Evolutionary conservation across 495 filamentous ascomycete genomes (phyloP).

Genomic region (Corynascus novoguineensis): DNA sequence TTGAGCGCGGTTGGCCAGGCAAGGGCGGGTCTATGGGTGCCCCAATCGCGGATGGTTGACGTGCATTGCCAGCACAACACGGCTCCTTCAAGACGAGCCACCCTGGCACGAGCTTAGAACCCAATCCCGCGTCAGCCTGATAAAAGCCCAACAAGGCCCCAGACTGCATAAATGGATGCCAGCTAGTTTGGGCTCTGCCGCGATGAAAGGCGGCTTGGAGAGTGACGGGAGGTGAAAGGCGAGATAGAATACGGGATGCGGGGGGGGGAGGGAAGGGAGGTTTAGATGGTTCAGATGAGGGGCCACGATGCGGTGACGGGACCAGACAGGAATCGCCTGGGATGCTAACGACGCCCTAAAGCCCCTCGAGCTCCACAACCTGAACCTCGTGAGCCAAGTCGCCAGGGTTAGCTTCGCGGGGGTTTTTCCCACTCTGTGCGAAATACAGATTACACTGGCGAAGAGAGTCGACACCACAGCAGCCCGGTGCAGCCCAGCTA

Average conservation of each 20-base stretch:
- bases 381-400: not conserved
- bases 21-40: conserved; percentile 14
- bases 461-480: not conserved
- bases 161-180: not conserved
- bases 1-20: conserved; percentile 30
- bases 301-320: not conserved
- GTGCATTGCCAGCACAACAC: conserved; percentile 24
- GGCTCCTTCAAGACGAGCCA: not conserved
- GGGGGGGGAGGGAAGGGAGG: not conserved
- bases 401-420: not conserved
- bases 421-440: not conserved
- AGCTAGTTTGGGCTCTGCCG: conserved; percentile 4
- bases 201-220: not conserved
- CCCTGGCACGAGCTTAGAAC: not conserved
- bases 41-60: conserved; percentile 6
- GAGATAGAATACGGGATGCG: not conserved
- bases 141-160: conserved; percentile 12
- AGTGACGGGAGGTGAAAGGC: no score
- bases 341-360: not conserved
- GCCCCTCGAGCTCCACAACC: conserved; percentile 2
- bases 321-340: not conserved
- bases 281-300: conserved; percentile 1
- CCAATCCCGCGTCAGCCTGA: not conserved
- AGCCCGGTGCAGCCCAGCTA: not conserved
- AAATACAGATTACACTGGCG: no score